These are phyloP conservation scores for Akanthomyces lecanii DNA, from an alignment of 2,329 filamentous ascomycete genomes.

Conservation along the genomic window DNA sequence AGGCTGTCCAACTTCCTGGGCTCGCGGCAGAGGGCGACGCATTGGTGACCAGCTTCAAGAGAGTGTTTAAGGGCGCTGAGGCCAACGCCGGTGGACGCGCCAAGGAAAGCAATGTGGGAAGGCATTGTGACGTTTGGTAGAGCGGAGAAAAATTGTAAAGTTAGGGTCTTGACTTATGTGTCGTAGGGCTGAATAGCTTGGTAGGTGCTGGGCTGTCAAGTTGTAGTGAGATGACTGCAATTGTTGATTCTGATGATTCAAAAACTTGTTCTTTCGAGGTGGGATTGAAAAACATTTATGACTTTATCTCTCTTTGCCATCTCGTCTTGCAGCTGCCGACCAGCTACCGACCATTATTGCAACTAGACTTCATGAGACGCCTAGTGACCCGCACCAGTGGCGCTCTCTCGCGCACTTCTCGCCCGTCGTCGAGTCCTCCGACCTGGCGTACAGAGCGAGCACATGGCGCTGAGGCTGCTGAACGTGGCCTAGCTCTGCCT, in stretches of 20 bases:
- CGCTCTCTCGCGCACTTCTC: conserved; percentile 1
- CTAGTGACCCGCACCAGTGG: background rate
- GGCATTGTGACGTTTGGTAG: background rate
- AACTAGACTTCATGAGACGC: background rate
- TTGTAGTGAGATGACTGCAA: background rate
- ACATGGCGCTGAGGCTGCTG: background rate
- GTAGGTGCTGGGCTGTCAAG: background rate
- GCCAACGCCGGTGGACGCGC: conserved; percentile 48
- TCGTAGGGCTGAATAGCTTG: background rate
- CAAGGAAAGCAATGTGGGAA: conserved; percentile 45
- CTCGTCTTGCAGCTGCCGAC: background rate
- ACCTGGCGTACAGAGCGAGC: background rate
- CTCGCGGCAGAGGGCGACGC: conserved; percentile 47
- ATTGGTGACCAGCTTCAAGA: conserved; percentile 43
- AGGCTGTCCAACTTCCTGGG: conserved; percentile 43
- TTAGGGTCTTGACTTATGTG: background rate
- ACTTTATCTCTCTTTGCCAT: background rate
- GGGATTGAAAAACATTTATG: background rate
- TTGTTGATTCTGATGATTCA: background rate
- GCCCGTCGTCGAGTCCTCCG: background rate
- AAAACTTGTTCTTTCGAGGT: background rate
- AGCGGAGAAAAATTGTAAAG: background rate
- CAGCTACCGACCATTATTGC: background rate
- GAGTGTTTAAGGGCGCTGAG: conserved; percentile 42
- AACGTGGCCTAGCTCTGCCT: background rate